These are phyloP conservation scores for Aspergillus novoparasiticus DNA, from an alignment of 2,329 filamentous ascomycete genomes.

Conservation along the genomic window DNA sequence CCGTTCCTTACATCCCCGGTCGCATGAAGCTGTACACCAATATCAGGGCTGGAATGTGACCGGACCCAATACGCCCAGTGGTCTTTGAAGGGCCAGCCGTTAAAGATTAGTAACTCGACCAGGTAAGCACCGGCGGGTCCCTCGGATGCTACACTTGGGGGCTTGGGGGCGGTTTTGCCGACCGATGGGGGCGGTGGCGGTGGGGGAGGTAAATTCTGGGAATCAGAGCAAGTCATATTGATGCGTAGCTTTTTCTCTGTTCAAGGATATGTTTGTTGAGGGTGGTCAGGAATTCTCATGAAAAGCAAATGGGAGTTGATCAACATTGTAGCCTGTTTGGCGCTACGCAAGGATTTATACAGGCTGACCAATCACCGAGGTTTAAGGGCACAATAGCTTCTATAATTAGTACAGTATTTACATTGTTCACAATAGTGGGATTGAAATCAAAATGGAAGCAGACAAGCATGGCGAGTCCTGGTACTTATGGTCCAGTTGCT, in stretches of 20 bases:
- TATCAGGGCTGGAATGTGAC: slow-evolving; percentile 16
- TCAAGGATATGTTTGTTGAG: not conserved
- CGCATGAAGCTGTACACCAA: slow-evolving; percentile 35
- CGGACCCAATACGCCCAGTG: slow-evolving; percentile 40
- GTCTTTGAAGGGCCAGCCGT: slow-evolving; percentile 38
- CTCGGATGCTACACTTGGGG: not conserved
- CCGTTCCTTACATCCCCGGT: slow-evolving; percentile 35
- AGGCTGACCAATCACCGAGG: too few relatives aligned
- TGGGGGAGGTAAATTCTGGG: not conserved
- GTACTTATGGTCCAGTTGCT: too few relatives aligned
- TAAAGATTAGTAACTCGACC: slow-evolving; percentile 34
- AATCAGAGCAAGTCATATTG: not conserved
- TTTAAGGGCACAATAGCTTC: too few relatives aligned
- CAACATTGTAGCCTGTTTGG: not conserved
- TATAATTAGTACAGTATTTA: too few relatives aligned
- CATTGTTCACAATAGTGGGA: too few relatives aligned
- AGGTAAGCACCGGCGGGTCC: slow-evolving; percentile 22
- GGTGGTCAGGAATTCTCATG: not conserved
- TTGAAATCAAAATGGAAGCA: too few relatives aligned
- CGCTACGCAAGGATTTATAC: too few relatives aligned
- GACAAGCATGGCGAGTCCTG: too few relatives aligned
- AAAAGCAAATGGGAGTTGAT: not conserved
- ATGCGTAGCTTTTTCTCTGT: not conserved
- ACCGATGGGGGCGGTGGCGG: not conserved
- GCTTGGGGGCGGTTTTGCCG: not conserved